A percentile compares a stretch with the other conserved stretches of the same genome.
phyloP scores from a whole-genome alignment of 805 yeast genomes.

The Dipodascopsis uninucleata region DNA sequence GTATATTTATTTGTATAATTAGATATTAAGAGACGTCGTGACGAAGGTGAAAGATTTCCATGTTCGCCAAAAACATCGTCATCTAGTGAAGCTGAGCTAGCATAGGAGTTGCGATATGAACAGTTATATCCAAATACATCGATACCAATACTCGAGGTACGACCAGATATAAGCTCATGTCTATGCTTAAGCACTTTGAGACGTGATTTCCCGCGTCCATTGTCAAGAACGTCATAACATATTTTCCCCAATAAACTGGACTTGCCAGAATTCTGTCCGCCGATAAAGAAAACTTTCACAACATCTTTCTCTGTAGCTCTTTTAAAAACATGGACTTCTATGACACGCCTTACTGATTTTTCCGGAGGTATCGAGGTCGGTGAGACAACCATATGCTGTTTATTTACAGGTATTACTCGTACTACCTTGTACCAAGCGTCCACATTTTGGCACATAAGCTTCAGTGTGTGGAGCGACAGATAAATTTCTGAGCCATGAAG shows the following conservation, averaged over 20 bases:
- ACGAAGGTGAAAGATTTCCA: too few species aligned
- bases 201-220: conserved; percentile 27
- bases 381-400: conserved; percentile 5
- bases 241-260: conserved; percentile 21
- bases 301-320: conserved; percentile 17
- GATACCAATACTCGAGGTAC: conserved; percentile 18
- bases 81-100: conserved; percentile 1
- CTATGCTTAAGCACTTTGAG: conserved; percentile 20
- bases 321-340: conserved; percentile 22
- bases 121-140: conserved; percentile 26
- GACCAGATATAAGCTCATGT: conserved; percentile 24
- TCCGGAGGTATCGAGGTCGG: not conserved
- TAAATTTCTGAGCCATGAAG: conserved; percentile 14
- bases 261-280: conserved; percentile 23
- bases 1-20: conserved; percentile 22
- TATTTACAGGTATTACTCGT: conserved; percentile 21
- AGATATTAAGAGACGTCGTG: too few species aligned
- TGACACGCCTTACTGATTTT: conserved; percentile 5
- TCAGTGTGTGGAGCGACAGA: conserved; percentile 21
- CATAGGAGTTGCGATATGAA: too few species aligned
- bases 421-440: conserved; percentile 25
- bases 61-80: conserved; percentile 1
- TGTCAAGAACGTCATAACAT: conserved; percentile 17
- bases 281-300: conserved; percentile 15
- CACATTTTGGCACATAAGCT: conserved; percentile 16